phyloP scores from a whole-genome alignment of 192 early-diverging fungal genomes.

The Coemansia asiatica region DNA sequence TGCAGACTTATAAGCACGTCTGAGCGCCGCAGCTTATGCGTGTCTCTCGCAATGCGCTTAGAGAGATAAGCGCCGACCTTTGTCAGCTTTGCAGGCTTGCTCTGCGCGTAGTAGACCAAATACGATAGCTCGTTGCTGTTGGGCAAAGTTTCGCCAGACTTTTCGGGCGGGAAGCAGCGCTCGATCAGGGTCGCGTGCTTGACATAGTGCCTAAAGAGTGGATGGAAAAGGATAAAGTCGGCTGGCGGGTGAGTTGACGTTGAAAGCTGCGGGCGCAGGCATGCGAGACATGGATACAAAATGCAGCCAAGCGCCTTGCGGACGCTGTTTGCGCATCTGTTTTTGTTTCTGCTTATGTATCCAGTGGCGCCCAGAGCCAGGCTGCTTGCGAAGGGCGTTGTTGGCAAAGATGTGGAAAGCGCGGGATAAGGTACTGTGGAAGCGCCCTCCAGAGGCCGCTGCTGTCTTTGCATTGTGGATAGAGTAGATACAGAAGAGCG shows the following conservation, averaged over 20 bases:
- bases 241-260: conserved; percentile 33
- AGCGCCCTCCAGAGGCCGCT: not conserved
- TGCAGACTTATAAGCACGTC: conserved; percentile 72
- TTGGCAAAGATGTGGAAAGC: conserved; percentile 12
- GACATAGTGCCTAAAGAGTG: conserved; percentile 59
- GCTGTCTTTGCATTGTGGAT: not conserved
- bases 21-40: conserved; percentile 59
- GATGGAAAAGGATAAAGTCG: conserved; percentile 39
- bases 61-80: conserved; percentile 87
- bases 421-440: not conserved
- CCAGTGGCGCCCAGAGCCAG: not conserved
- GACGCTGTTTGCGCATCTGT: not conserved
- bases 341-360: conserved; percentile 1
- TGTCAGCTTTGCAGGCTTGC: conserved; percentile 84
- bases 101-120: conserved; percentile 83
- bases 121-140: conserved; percentile 81
- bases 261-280: conserved; percentile 24
- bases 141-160: conserved; percentile 49
- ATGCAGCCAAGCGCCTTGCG: conserved; percentile 13
- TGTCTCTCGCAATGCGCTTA: conserved; percentile 66
- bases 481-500: not conserved
- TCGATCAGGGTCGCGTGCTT: conserved; percentile 79
- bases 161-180: conserved; percentile 66
- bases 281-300: conserved; percentile 20
- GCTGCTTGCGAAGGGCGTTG: conserved; percentile 4